phyloP scores from a whole-genome alignment of 1,284 basidiomycete species.

The Rhodotorula sp. region DNA sequence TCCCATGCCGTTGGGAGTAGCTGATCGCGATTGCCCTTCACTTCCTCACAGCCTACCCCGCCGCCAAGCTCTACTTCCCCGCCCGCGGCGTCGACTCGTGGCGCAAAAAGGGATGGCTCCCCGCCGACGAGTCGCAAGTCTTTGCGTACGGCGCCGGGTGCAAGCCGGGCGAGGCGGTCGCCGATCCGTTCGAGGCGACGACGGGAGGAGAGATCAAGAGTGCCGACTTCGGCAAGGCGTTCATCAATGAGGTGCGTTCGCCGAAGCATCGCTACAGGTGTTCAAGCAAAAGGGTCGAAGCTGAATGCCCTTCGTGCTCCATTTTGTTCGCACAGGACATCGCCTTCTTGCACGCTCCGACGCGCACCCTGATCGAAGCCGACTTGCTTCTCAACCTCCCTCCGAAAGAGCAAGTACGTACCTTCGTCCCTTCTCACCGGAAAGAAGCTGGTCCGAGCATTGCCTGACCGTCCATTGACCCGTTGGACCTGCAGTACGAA shows the following conservation, averaged over 20 bases:
- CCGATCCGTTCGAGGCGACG: constrained; percentile 37
- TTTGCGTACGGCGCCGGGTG: constrained; percentile 17
- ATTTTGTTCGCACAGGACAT: constrained; percentile 69
- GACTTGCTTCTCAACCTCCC: constrained; percentile 91
- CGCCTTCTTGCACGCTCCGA: constrained; percentile 76
- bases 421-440: too few relatives aligned
- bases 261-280: background rate
- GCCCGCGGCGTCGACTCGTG: constrained; percentile 27
- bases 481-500: constrained; percentile 46
- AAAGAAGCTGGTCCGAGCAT: background rate
- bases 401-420: constrained; percentile 70
- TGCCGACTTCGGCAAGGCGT: constrained; percentile 33
- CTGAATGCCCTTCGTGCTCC: background rate
- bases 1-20: background rate
- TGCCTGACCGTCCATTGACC: background rate
- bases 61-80: constrained; percentile 41
- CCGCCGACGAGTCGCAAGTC: constrained; percentile 15
- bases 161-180: constrained; percentile 16
- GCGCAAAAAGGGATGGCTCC: constrained; percentile 27
- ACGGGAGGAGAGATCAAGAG: constrained; percentile 40
- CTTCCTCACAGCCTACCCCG: constrained; percentile 34
- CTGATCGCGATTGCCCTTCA: background rate
- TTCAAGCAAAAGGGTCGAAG: background rate
- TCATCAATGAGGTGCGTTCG: constrained; percentile 38
- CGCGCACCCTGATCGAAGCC: constrained; percentile 76